Conservation (phyloP, 2,329 filamentous ascomycete genomes). For the Clarireedia paspali region DNA sequence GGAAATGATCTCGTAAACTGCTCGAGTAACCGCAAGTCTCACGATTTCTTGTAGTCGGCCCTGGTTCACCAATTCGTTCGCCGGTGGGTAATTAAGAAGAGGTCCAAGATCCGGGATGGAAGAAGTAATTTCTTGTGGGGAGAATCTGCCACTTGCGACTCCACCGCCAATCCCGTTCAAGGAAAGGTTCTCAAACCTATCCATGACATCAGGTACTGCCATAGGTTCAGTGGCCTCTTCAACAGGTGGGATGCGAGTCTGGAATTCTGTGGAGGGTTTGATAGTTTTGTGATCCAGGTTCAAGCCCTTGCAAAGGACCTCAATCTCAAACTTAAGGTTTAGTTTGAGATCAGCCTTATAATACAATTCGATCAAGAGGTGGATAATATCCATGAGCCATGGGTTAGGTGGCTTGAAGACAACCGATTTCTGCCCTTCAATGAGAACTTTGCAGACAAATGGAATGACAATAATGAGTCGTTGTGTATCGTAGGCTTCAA, state of each 20-base stretch:
- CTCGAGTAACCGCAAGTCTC: constrained; percentile 75
- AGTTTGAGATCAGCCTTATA: constrained; percentile 88
- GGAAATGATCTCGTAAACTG: constrained; percentile 92
- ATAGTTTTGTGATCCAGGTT: constrained; percentile 89
- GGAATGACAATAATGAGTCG: constrained; percentile 88
- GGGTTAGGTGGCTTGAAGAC: constrained; percentile 94
- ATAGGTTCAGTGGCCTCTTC: constrained; percentile 51
- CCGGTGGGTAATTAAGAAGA: constrained; percentile 72
- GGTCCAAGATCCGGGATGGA: constrained; percentile 78
- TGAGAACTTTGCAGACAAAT: constrained; percentile 92
- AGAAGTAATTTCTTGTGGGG: constrained; percentile 68
- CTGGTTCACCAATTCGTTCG: constrained; percentile 69
- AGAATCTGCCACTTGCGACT: constrained; percentile 64
- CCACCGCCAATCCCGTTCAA: constrained; percentile 65
- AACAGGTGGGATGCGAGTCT: constrained; percentile 58
- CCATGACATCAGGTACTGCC: constrained; percentile 55
- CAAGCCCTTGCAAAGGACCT: constrained; percentile 90
- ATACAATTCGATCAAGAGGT: constrained; percentile 86
- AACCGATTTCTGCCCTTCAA: constrained; percentile 74
- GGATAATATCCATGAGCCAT: constrained; percentile 95
- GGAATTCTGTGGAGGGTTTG: constrained; percentile 78
- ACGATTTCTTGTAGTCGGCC: constrained; percentile 69
- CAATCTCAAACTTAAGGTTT: constrained; percentile 97
- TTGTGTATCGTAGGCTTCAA: constrained; percentile 90
- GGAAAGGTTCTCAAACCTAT: constrained; percentile 76